These are phyloP conservation scores for Aspergillus bertholletiae DNA, from an alignment of 495 filamentous ascomycete genomes.

Conservation along the genomic window DNA sequence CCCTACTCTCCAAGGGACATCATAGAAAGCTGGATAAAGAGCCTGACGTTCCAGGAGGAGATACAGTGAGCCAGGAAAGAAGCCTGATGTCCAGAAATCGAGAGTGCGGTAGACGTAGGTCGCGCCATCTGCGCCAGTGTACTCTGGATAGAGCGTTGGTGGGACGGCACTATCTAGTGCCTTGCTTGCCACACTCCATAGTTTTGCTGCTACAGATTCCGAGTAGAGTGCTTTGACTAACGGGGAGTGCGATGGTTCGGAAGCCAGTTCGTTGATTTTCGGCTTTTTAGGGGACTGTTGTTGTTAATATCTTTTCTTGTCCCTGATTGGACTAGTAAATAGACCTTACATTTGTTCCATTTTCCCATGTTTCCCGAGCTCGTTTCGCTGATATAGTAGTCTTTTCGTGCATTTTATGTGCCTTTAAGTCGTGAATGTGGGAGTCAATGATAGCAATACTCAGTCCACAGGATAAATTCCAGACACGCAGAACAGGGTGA, in stretches of 20 bases:
- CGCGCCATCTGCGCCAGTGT: constrained; percentile 18
- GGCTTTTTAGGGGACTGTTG: too few relatives aligned
- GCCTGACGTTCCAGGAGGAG: constrained; percentile 24
- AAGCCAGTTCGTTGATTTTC: background rate
- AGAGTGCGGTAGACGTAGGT: constrained; percentile 28
- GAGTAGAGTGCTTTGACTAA: constrained; percentile 19
- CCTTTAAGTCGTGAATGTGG: too few relatives aligned
- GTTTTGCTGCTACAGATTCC: constrained; percentile 23
- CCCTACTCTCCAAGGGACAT: background rate
- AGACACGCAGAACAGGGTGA: too few relatives aligned
- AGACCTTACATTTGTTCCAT: background rate
- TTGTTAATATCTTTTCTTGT: background rate
- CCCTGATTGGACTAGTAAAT: background rate
- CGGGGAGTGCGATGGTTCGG: background rate
- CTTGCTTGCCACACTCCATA: constrained; percentile 30
- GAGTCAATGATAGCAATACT: too few relatives aligned
- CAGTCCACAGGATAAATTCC: too few relatives aligned
- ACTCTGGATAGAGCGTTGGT: constrained; percentile 25
- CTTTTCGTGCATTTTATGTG: background rate
- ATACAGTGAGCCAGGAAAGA: constrained; percentile 38
- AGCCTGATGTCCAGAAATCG: constrained; percentile 37
- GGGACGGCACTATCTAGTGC: constrained; percentile 15
- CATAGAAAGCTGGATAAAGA: constrained; percentile 4
- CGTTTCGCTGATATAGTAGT: background rate
- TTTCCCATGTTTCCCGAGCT: background rate